phyloP scores from a whole-genome alignment of 306 rosid species.

The Fragaria vesca region DNA sequence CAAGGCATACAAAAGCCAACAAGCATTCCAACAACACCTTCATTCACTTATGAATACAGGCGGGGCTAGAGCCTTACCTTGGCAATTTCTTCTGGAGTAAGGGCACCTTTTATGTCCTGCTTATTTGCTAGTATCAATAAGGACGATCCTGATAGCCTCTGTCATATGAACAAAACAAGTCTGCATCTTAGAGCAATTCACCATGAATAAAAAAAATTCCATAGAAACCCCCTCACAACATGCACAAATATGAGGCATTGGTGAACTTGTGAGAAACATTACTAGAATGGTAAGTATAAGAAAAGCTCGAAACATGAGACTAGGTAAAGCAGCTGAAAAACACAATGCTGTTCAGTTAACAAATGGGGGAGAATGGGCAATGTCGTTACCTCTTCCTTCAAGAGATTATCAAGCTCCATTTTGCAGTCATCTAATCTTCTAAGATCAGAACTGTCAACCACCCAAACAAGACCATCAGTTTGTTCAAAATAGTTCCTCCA shows the following conservation, averaged over 20 bases:
- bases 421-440: constrained; percentile 89
- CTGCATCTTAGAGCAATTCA: background rate
- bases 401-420: constrained; percentile 77
- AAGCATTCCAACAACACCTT: background rate
- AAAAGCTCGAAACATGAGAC: background rate
- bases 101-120: constrained; percentile 88
- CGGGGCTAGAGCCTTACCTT: constrained; percentile 41
- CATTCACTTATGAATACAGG: background rate
- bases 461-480: constrained; percentile 93
- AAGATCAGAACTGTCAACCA: constrained; percentile 86
- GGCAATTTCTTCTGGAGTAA: constrained; percentile 71
- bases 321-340: background rate
- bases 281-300: background rate
- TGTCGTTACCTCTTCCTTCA: constrained; percentile 76
- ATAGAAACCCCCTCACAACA: background rate
- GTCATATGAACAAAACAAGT: constrained; percentile 24
- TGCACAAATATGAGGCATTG: background rate
- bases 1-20: background rate
- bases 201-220: background rate
- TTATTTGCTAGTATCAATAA: constrained; percentile 85
- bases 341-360: background rate
- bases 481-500: constrained; percentile 95
- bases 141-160: constrained; percentile 90
- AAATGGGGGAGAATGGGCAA: background rate
- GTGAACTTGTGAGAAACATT: background rate